phyloP scores from a whole-genome alignment of 495 filamentous ascomycete species.

The Jackrogersella minutella region DNA sequence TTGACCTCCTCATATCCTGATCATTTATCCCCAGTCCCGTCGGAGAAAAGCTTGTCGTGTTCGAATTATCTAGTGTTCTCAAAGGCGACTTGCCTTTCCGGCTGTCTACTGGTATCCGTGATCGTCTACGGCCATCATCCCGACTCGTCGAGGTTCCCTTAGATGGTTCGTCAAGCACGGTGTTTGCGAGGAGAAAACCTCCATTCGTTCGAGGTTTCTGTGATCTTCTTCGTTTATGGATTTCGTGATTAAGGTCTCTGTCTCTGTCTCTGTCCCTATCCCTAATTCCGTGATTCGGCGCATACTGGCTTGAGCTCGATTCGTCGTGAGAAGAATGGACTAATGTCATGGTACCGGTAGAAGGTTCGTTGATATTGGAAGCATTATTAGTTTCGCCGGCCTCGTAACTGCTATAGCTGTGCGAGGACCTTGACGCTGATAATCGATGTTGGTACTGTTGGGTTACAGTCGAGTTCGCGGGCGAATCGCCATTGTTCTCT shows the following conservation, averaged over 20 bases:
- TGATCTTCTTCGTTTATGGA: constrained; percentile 38
- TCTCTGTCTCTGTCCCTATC: not conserved
- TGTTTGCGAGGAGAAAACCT: constrained; percentile 56
- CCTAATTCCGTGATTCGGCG: constrained; percentile 24
- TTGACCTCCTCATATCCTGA: constrained; percentile 19
- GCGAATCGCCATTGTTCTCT: constrained; percentile 17
- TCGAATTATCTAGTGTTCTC: constrained; percentile 18
- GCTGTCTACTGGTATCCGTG: constrained; percentile 42
- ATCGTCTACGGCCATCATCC: constrained; percentile 39
- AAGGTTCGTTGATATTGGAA: constrained; percentile 22
- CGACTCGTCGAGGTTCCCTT: constrained; percentile 19
- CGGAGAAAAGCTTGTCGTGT: not conserved
- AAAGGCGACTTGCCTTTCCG: constrained; percentile 38
- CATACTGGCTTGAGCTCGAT: constrained; percentile 29
- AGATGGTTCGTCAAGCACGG: constrained; percentile 36
- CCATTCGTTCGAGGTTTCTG: constrained; percentile 55
- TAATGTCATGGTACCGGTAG: constrained; percentile 26
- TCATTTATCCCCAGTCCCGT: constrained; percentile 32
- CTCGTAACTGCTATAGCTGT: constrained; percentile 43
- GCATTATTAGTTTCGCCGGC: constrained; percentile 43
- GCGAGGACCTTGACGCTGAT: constrained; percentile 39
- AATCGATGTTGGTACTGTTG: constrained; percentile 26
- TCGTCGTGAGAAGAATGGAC: constrained; percentile 36
- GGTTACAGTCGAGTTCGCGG: constrained; percentile 4
- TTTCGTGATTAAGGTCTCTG: constrained; percentile 36